Conservation (phyloP, 768 basidiomycete genomes). For the Suillus bovinus region DNA sequence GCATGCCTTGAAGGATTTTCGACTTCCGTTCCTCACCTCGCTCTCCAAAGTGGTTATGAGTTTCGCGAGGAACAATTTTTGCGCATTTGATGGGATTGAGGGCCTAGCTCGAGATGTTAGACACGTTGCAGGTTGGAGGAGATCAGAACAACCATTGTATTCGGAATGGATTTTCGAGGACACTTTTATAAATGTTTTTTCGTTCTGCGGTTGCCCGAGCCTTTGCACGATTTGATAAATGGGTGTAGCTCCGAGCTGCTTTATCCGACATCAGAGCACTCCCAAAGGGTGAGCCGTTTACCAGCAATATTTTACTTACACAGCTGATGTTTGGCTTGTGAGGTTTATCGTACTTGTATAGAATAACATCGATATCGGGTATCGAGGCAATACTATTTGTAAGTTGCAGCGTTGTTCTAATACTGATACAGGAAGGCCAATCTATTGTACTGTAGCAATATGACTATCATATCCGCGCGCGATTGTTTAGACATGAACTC, state of each 20-base stretch:
- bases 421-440: too few relatives aligned
- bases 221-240: constrained; percentile 65
- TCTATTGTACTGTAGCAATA: too few relatives aligned
- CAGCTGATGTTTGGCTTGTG: too few relatives aligned
- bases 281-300: too few relatives aligned
- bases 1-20: neutral
- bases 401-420: too few relatives aligned
- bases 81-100: constrained; percentile 43
- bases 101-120: constrained; percentile 48
- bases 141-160: constrained; percentile 50
- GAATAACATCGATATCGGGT: too few relatives aligned
- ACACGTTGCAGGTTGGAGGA: neutral
- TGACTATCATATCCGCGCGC: neutral
- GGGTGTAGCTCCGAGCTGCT: constrained; percentile 51
- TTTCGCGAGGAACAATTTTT: constrained; percentile 54
- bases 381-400: too few relatives aligned
- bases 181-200: constrained; percentile 67
- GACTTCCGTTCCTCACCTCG: neutral
- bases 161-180: constrained; percentile 31
- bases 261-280: too few relatives aligned
- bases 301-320: too few relatives aligned
- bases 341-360: too few relatives aligned
- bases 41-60: constrained; percentile 53
- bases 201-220: constrained; percentile 45
- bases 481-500: constrained; percentile 10